Percentiles rank a stretch among this genome's conserved stretches.
Conservation (phyloP, 2,329 filamentous ascomycete species). For the Alternaria conjuncta region DNA sequence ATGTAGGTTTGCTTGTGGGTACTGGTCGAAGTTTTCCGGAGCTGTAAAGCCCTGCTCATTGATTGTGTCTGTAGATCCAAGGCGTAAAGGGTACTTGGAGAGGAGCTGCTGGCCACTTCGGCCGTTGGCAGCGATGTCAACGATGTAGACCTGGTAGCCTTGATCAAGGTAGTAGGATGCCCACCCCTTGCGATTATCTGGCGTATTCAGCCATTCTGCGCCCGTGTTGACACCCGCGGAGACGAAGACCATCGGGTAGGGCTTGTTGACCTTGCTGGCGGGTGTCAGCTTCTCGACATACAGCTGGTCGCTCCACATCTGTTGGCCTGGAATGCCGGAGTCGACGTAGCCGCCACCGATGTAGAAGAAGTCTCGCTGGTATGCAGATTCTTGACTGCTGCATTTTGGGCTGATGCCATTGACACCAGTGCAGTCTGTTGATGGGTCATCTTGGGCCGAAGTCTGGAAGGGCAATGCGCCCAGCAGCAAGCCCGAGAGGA, state of each 20-base stretch:
- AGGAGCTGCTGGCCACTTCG: conserved; percentile 11
- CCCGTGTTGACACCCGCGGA: conserved; percentile 27
- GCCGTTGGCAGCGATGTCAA: conserved; percentile 22
- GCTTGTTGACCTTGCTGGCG: conserved; percentile 10
- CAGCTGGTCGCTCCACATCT: conserved; percentile 22
- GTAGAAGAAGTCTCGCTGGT: conserved; percentile 32
- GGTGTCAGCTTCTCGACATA: conserved; percentile 33
- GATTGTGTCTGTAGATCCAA: conserved; percentile 19
- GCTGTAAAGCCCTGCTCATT: conserved; percentile 23
- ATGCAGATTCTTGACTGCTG: conserved; percentile 26
- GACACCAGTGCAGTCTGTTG: conserved; percentile 15
- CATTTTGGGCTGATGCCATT: conserved; percentile 27
- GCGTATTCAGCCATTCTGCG: conserved; percentile 25
- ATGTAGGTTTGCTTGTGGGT: conserved; percentile 20
- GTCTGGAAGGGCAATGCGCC: background rate
- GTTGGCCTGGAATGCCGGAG: conserved; percentile 24
- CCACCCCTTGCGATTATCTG: conserved; percentile 25
- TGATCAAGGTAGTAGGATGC: conserved; percentile 26
- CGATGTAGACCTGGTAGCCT: conserved; percentile 30
- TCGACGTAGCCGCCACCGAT: conserved; percentile 33
- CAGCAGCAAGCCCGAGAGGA: background rate
- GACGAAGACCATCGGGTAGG: conserved; percentile 32
- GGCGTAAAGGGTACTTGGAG: conserved; percentile 11
- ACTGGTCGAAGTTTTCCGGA: conserved; percentile 16
- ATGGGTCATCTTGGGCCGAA: background rate